Evolutionary conservation across 306 rosid genomes (phyloP), one percentile per base, ranked within the genome.

Genomic region (Sechiopsis laciniata): DNA sequence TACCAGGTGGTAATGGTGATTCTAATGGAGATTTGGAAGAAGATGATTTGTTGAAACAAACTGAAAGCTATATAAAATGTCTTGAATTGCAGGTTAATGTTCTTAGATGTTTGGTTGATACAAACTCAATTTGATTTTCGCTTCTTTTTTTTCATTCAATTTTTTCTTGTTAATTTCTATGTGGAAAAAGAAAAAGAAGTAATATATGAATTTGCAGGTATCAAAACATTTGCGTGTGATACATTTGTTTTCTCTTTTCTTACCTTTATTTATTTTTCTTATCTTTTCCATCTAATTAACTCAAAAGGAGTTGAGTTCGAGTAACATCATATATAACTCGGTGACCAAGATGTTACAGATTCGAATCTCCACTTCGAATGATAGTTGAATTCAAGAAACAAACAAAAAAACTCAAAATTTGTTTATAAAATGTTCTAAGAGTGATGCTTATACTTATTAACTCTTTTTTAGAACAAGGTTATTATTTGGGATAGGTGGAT

Each of bases 71-170:
- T 59, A 75, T 89, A 21, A 79, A 59, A 42, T 89, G 91, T 81
- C 87, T 89, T 82, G 71, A 89, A 78, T 76, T 83, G 75, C 96
- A 89, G 88, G 91, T 85, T 26, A 85, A 82, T 37, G 81, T 83
- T 85, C 96, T 89, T 65, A 85, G 79, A 58, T 81, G 82, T 55
- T 75, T 89, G 13, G 82, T 77, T 46, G 78, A 80, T 70, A 73
- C 67, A 56, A 66, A 32, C 80, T 70, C 72, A 15, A 40, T 40
- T 74, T 74, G n/a, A 54, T 40, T 13, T 40, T 66, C 4, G 0
- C 24, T 21, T 6, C 42, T 48, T 69, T 15, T 48, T 46, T 20
- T 2, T 46, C 21, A 2, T 15, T 51, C 5, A 11, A 48, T 46
- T 48, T 46, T 46, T 20, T 6, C 24, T 69, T 20, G 8, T 10